Percentiles rank a stretch among this genome's conserved stretches.
Evolutionary conservation across 345 rosid species (phyloP).

Genomic region (Combretum micranthum): DNA sequence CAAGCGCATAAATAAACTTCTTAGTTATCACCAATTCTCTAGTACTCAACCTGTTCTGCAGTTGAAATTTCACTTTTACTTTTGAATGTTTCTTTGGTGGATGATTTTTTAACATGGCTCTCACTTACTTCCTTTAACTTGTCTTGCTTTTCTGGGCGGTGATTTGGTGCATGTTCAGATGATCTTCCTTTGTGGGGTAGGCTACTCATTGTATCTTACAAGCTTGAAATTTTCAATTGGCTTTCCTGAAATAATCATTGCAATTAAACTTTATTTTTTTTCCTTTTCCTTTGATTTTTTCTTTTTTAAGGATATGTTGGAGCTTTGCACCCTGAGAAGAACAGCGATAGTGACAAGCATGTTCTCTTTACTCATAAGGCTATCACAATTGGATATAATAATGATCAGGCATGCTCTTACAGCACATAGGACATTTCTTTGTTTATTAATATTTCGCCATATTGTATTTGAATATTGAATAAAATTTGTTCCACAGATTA

Average conservation of each 20-base stretch:
- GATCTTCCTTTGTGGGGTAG: slow-evolving; percentile 89
- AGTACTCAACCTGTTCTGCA: too few relatives aligned
- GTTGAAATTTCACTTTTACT: too few relatives aligned
- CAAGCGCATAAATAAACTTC: too few relatives aligned
- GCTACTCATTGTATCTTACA: slow-evolving; percentile 14
- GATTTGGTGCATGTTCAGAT: slow-evolving; percentile 50
- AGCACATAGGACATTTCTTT: background rate
- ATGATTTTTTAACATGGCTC: slow-evolving; percentile 12
- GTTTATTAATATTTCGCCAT: slow-evolving; percentile 5
- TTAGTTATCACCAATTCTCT: too few relatives aligned
- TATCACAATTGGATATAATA: slow-evolving; percentile 56
- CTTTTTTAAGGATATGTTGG: slow-evolving; percentile 75
- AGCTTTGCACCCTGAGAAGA: slow-evolving; percentile 71
- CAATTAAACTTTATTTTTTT: background rate
- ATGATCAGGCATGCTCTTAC: slow-evolving; percentile 58
- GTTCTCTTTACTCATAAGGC: slow-evolving; percentile 75
- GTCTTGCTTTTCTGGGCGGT: background rate
- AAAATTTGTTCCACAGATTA: slow-evolving; percentile 35
- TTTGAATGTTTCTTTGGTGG: background rate
- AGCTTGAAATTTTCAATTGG: background rate
- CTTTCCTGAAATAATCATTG: background rate
- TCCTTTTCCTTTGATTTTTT: background rate
- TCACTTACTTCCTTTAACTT: slow-evolving; percentile 11
- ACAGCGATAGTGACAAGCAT: slow-evolving; percentile 63
- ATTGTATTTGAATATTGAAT: background rate